Evolutionary conservation across 768 basidiomycete species (phyloP).

Genomic region (Ramaria rubella): DNA sequence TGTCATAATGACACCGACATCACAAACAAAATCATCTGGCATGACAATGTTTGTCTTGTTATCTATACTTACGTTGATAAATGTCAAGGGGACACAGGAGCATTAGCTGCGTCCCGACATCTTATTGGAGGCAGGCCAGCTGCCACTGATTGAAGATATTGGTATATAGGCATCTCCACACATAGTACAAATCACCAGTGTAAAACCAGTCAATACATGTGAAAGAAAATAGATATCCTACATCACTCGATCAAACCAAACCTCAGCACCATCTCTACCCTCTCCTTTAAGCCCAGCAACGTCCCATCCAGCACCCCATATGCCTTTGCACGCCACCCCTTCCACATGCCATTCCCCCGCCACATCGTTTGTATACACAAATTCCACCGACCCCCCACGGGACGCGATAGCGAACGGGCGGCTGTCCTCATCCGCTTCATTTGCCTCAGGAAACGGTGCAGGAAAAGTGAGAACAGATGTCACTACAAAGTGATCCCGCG

Average conservation of each 20-base stretch:
- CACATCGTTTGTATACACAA: neutral
- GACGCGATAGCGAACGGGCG: neutral
- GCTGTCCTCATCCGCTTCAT: neutral
- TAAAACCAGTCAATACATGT: too few species aligned
- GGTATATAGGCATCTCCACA: too few species aligned
- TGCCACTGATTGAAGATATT: too few species aligned
- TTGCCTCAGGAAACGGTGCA: neutral
- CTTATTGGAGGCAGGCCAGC: too few species aligned
- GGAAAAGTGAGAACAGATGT: neutral
- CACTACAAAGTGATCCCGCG: neutral
- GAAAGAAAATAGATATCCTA: too few species aligned
- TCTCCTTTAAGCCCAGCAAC: neutral
- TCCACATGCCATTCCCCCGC: neutral
- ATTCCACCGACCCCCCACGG: neutral
- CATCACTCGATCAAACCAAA: conserved; percentile 1
- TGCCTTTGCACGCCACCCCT: neutral
- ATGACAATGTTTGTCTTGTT: too few species aligned
- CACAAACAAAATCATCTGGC: too few species aligned
- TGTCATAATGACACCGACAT: too few species aligned
- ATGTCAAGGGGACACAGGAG: too few species aligned
- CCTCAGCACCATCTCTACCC: neutral
- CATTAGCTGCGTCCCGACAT: too few species aligned
- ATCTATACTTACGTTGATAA: too few species aligned
- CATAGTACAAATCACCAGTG: too few species aligned
- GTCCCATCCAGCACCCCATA: neutral